Conservation (phyloP, 805 yeast genomes). For the Maudiozyma barnettii region DNA sequence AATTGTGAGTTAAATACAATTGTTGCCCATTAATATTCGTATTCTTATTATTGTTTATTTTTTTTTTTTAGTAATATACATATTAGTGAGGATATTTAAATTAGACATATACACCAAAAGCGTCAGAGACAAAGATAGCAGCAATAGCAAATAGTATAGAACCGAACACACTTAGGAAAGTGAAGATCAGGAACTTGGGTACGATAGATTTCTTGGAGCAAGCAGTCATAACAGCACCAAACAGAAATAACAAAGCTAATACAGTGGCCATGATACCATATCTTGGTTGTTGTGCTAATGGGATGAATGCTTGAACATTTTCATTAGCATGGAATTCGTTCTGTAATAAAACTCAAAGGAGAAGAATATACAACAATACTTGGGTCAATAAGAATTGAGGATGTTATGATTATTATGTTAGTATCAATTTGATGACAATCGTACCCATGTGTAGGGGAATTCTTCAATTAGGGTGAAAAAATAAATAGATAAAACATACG, state of each 20-base stretch:
- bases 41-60: too few species aligned
- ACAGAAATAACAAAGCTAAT: constrained; percentile 12
- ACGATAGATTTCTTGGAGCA: constrained; percentile 11
- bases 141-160: constrained; percentile 34
- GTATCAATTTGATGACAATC: neutral
- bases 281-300: constrained; percentile 18
- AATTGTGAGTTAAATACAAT: too few species aligned
- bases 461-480: too few species aligned
- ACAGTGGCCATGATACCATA: constrained; percentile 17
- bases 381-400: too few species aligned
- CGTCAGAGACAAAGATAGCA: constrained; percentile 33
- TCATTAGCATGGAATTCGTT: constrained; percentile 13
- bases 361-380: neutral
- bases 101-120: constrained; percentile 39
- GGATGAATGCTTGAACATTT: constrained; percentile 10
- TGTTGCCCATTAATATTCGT: too few species aligned
- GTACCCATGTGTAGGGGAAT: too few species aligned
- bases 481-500: constrained; percentile 12
- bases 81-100: too few species aligned
- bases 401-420: neutral
- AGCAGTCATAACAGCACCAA: constrained; percentile 12
- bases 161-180: constrained; percentile 24
- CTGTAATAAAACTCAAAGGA: constrained; percentile 6
- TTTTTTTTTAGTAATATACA: too few species aligned
- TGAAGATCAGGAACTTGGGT: constrained; percentile 14